Conservation (phyloP, 805 yeast species). For the Dipodascus albidus region DNA sequence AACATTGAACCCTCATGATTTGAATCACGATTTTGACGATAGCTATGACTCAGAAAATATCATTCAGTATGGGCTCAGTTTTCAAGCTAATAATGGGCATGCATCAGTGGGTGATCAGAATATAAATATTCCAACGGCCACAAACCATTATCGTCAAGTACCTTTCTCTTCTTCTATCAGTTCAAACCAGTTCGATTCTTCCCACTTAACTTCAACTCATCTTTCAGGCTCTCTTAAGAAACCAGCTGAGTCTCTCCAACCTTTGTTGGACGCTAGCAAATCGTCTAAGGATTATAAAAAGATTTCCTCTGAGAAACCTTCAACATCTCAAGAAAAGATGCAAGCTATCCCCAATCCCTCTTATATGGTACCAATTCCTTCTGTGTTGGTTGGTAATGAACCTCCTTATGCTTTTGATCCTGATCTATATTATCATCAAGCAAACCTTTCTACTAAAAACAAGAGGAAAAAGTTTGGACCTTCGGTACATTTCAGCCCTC, state of each 20-base stretch:
- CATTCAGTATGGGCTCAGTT: background rate
- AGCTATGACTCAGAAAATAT: background rate
- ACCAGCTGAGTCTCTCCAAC: background rate
- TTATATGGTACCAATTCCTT: background rate
- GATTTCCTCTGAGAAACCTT: background rate
- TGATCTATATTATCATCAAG: background rate
- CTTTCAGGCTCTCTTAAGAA: background rate
- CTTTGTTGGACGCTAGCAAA: no score
- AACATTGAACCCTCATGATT: background rate
- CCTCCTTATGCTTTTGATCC: background rate
- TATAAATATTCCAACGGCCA: background rate
- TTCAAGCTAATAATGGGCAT: background rate
- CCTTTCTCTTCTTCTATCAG: background rate
- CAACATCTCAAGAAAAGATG: background rate
- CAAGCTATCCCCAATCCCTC: background rate
- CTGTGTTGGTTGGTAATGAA: background rate
- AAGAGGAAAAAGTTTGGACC: background rate
- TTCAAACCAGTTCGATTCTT: background rate
- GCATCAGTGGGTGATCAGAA: background rate
- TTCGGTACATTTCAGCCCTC: background rate
- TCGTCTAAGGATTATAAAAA: background rate
- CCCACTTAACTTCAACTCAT: background rate
- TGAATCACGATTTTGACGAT: background rate
- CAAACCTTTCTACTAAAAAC: background rate
- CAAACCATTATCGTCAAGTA: background rate